Base-by-base conservation (phyloP, 2,329 filamentous ascomycete genomes). In the Fusarium acutatum region DNA sequence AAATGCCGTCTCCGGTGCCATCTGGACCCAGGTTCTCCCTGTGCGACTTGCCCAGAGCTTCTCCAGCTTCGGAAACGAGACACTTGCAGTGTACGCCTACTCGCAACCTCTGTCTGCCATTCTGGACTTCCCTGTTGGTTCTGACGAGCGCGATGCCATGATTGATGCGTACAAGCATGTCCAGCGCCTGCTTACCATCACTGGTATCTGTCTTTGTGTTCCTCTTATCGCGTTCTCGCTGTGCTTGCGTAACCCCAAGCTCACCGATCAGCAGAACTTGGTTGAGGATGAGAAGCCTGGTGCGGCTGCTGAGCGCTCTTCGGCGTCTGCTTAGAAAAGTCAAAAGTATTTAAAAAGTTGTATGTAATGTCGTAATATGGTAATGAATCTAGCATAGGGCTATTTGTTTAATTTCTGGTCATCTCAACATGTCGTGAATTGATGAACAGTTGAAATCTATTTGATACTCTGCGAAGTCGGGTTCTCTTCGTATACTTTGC, bases 21-120 rank as follows among this genome's bases (percentile, higher is more conserved):
- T 92, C 69, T 92, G 89, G 89, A 88, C 87, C 2, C 88, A 92
- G 76, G 81, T 86, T 6, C 82, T 91, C 49, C 88, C 87, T 4
- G 64, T 67, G 1, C 78, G 84, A 44, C 84, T 92, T 6, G 65
- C 64, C 28, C 66, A 72, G 32, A 85, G 86, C 56, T 73, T 82
- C 15, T 72, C 62, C 20, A 57, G 59, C 59, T 78, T 81, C 14
- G 59, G 59, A 76, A 84, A 86, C 77, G 72, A 76, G 7, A 85
- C 83, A 0, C 76, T 86, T 1, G 83, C 82, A 1, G 69, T 74
- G 1, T 41, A 71, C 5, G 79, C 81, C 1, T 86, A 85, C 61
- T 75, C 43, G 4, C 69, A 83, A 44, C 85, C 85, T 14, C 82
- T 86, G 24, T 69, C 69, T 7, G 77, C 77, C n/a, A 75, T 80